These are phyloP conservation scores for Eucalyptus polyanthemos DNA, from an alignment of 345 rosid species.

Conservation along the genomic window DNA sequence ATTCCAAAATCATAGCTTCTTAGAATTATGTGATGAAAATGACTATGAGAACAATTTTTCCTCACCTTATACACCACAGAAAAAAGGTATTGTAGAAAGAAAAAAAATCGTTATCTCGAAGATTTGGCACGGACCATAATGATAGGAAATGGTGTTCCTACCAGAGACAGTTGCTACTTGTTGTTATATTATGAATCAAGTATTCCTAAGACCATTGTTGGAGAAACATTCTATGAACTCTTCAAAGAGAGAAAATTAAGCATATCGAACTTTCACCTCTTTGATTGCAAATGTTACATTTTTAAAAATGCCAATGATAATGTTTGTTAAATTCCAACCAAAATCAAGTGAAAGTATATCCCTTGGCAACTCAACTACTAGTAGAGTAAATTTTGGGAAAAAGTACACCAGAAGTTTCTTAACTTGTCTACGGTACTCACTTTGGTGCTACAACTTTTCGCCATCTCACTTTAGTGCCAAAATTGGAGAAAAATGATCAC, in stretches of 20 bases:
- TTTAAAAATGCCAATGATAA: too few relatives aligned
- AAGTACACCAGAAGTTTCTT: not conserved
- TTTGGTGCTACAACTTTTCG: not conserved
- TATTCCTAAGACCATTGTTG: not conserved
- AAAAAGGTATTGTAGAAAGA: not conserved
- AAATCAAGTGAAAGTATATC: not conserved
- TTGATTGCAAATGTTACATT: not conserved
- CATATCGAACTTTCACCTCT: not conserved
- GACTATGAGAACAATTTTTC: not conserved
- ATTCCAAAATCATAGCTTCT: too few relatives aligned
- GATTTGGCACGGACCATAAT: too few relatives aligned
- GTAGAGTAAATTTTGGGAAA: not conserved
- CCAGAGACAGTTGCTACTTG: too few relatives aligned
- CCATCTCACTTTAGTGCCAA: too few relatives aligned
- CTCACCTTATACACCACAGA: not conserved
- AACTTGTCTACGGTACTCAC: too few relatives aligned
- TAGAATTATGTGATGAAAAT: not conserved
- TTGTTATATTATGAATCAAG: too few relatives aligned
- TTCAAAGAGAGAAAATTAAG: not conserved
- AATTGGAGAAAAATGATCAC: too few relatives aligned
- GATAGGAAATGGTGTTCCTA: too few relatives aligned
- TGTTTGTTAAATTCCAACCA: not conserved
- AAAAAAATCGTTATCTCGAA: too few relatives aligned
- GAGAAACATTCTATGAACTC: not conserved
- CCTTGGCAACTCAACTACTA: not conserved